Evolutionary conservation across 345 rosid species (phyloP).

Genomic region (Zanthoxylum bungeanum): DNA sequence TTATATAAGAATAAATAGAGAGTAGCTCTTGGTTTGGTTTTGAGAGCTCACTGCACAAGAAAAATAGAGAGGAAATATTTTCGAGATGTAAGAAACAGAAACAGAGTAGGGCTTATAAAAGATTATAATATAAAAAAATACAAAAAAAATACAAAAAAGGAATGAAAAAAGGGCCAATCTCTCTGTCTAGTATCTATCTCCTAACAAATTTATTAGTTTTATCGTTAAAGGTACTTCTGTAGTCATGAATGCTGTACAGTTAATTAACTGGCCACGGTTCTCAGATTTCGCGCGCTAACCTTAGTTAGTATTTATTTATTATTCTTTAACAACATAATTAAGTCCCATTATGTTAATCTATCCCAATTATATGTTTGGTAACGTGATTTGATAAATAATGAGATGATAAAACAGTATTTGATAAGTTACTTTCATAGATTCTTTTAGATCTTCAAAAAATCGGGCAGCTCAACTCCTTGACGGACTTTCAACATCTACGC

Average conservation of each 20-base stretch:
- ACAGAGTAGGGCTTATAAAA: neutral
- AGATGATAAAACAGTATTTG: no score
- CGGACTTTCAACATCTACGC: no score
- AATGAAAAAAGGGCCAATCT: neutral
- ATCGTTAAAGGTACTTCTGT: neutral
- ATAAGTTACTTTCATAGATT: no score
- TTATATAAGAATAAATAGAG: slow-evolving; percentile 8
- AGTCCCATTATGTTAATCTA: no score
- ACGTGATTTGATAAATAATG: no score
- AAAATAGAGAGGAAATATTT: slow-evolving; percentile 4
- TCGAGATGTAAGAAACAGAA: neutral
- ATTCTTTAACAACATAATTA: no score
- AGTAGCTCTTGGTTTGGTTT: neutral
- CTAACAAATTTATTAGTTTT: neutral
- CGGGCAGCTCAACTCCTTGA: no score
- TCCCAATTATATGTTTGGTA: no score
- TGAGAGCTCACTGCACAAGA: slow-evolving; percentile 32
- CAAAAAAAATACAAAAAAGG: neutral
- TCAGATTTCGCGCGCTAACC: slow-evolving; percentile 14
- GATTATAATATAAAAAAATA: neutral
- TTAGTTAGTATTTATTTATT: neutral
- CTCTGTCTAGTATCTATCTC: neutral
- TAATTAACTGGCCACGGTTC: neutral
- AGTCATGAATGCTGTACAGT: no score
- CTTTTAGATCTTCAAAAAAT: no score